Conservation (phyloP, 2,329 filamentous ascomycete species). For the Purpureocillium lavendulum region DNA sequence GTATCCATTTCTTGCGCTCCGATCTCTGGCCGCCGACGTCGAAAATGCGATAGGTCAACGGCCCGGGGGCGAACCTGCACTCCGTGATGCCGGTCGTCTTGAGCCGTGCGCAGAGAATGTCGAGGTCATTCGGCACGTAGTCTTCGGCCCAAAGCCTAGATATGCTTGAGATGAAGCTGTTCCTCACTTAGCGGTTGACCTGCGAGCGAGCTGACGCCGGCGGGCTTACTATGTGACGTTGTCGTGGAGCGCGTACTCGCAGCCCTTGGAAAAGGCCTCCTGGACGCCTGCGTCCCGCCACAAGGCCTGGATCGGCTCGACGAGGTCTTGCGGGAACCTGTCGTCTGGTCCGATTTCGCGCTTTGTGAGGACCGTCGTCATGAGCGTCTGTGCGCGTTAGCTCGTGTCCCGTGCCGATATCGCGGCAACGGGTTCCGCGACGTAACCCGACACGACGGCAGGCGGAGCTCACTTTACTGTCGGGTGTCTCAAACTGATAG, state of each 20-base stretch:
- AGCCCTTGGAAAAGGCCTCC: conserved; percentile 82
- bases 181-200: conserved; percentile 6
- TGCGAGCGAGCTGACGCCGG: not conserved
- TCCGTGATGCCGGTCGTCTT: conserved; percentile 94
- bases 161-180: conserved; percentile 74
- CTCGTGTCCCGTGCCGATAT: too few species aligned
- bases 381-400: conserved; percentile 57
- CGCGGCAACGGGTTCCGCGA: too few species aligned
- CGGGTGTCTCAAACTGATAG: conserved; percentile 68
- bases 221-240: conserved; percentile 85
- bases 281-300: conserved; percentile 83
- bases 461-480: conserved; percentile 60
- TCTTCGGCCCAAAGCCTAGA: conserved; percentile 67
- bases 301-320: conserved; percentile 72
- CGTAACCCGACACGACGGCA: not conserved
- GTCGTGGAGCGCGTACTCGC: conserved; percentile 94
- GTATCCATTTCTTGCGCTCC: conserved; percentile 95
- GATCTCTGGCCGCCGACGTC: conserved; percentile 88
- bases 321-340: conserved; percentile 66
- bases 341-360: conserved; percentile 79
- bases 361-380: conserved; percentile 68
- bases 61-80: conserved; percentile 84
- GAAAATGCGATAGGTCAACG: conserved; percentile 94
- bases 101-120: conserved; percentile 82
- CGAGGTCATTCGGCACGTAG: conserved; percentile 88